These are phyloP conservation scores for Mikania micrantha DNA, from an alignment of 129 eudicot species.

Conservation along the genomic window DNA sequence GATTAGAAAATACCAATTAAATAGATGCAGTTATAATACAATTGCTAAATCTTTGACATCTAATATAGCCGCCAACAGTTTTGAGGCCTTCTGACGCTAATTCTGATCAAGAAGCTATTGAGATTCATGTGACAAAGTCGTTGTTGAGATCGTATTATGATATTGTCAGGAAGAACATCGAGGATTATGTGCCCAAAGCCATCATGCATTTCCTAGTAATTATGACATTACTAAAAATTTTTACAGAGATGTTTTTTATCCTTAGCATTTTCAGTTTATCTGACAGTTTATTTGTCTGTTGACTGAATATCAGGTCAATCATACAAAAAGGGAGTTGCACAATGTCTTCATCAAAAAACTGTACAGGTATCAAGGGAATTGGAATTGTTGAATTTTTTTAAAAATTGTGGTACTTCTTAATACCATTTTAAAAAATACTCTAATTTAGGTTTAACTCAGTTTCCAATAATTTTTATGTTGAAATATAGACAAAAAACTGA, in stretches of 20 bases:
- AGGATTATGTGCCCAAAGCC: conserved; percentile 93
- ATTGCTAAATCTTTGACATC: conserved; percentile 10
- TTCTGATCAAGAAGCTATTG: conserved; percentile 74
- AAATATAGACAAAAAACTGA: background rate
- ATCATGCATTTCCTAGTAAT: conserved; percentile 97
- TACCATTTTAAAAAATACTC: background rate
- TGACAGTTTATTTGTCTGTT: background rate
- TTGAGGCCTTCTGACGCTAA: conserved; percentile 86
- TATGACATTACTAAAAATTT: background rate
- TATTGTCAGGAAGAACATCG: conserved; percentile 89
- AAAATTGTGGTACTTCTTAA: no score
- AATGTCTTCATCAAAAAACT: conserved; percentile 78
- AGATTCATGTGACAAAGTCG: conserved; percentile 63
- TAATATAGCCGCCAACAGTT: conserved; percentile 72
- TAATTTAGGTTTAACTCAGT: background rate
- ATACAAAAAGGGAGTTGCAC: conserved; percentile 91
- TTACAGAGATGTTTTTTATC: background rate
- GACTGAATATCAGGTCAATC: conserved; percentile 63
- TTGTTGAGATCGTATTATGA: conserved; percentile 91
- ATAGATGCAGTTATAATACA: background rate
- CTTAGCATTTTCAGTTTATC: background rate
- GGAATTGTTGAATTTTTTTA: background rate
- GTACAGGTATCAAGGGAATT: conserved; percentile 52
- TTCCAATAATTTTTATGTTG: background rate
- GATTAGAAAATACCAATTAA: background rate